phyloP scores from a whole-genome alignment of 2,329 filamentous ascomycete species.

The Pezicula rhizophila region DNA sequence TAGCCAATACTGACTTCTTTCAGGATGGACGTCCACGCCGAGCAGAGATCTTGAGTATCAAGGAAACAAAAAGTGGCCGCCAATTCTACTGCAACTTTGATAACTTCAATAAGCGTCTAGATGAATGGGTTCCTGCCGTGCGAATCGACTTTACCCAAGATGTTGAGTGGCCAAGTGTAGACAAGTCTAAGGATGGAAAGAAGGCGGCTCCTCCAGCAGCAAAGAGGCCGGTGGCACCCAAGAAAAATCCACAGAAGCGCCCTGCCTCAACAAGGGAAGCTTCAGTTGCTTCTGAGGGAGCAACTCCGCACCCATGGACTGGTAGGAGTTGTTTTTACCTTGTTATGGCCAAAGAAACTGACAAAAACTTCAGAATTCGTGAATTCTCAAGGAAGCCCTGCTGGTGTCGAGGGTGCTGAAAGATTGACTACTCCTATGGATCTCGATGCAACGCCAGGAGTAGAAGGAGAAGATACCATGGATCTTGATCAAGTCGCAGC shows the following conservation, averaged over 20 bases:
- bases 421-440: slow-evolving; percentile 20
- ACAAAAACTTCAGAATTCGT: slow-evolving; percentile 20
- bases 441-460: slow-evolving; percentile 24
- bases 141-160: slow-evolving; percentile 84
- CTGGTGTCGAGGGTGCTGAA: slow-evolving; percentile 21
- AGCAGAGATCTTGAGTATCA: slow-evolving; percentile 94
- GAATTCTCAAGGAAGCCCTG: slow-evolving; percentile 22
- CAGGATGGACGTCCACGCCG: slow-evolving; percentile 80
- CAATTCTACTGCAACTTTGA: slow-evolving; percentile 97
- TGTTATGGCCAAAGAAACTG: slow-evolving; percentile 7
- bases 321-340: background rate
- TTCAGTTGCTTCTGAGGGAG: slow-evolving; percentile 25
- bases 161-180: slow-evolving; percentile 90
- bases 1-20: background rate
- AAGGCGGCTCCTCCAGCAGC: slow-evolving; percentile 46
- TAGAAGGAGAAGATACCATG: slow-evolving; percentile 35
- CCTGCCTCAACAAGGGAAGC: slow-evolving; percentile 23
- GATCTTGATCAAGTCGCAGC: slow-evolving; percentile 47
- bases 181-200: slow-evolving; percentile 72
- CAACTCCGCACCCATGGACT: slow-evolving; percentile 24
- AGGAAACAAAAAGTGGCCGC: slow-evolving; percentile 79
- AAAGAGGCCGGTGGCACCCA: slow-evolving; percentile 28
- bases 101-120: slow-evolving; percentile 84
- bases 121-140: slow-evolving; percentile 81
- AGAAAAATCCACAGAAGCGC: slow-evolving; percentile 37